Evolutionary conservation across 148 eudicot species (phyloP), one percentile per base, ranked within the genome.

Genomic region (Cornus suecica): DNA sequence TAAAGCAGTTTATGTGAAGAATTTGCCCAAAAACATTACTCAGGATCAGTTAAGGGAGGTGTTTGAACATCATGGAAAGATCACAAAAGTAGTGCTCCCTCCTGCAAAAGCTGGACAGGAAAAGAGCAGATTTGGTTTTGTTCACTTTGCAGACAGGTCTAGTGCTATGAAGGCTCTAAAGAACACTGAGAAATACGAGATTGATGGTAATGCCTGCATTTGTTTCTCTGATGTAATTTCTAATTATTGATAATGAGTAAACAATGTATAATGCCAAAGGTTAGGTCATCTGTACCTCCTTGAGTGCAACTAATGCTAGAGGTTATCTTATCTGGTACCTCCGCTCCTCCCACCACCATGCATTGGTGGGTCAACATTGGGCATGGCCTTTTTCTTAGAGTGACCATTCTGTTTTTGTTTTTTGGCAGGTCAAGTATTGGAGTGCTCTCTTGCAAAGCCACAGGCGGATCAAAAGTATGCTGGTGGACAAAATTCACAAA

Each of bases 371-470:
- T 5, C 68, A 54, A 27, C 14, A 29, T 18, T 63, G 45, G 16
- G 5, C 22, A 3, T 37, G 29, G 4, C 65, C 13, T 24, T 27
- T 15, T 27, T 22, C 13, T 20, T 74, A 11, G 8, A 5, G 1
- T 61, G 7, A 24, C 4, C n/a, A 37, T 16, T 62, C 8, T 45
- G 2, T 10, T 4, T 45, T 72, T 64, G 24, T 37, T 29, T 70
- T 29, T 70, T 78, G 78, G 18, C 81, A 94, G 98, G 97, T 69
- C 92, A 90, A 85, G 80, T 80, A 62, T 77, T 90, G 81, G 96
- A 94, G 74, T 94, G 97, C 83, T 94, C 96, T 45, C 90, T 94
- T 81, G 98, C 98, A 68, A 94, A 94, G 81, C 98, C 97, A 71
- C 98, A 89, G 77, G 88, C 90, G 68, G 98, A 94, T 66, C 98